Evolutionary conservation across 2,329 filamentous ascomycete genomes (phyloP).

Genomic region (Neofusicoccum parvum): DNA sequence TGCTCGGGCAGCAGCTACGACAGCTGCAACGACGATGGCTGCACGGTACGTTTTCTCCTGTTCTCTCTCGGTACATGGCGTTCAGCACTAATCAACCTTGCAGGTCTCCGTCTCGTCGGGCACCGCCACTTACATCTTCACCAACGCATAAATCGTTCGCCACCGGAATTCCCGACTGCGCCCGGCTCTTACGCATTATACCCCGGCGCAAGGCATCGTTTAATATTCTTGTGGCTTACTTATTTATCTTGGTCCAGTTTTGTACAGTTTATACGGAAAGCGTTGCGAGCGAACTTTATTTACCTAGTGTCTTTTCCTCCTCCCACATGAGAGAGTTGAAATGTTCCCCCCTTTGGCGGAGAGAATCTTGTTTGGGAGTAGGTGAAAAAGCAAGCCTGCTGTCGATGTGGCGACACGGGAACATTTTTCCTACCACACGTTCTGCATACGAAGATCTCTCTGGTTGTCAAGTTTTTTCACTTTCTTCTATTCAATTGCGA

Average conservation of each 20-base stretch:
- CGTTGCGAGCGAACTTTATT: slow-evolving; percentile 4
- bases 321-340: slow-evolving; percentile 14
- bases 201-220: slow-evolving; percentile 8
- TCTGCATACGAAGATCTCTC: background rate
- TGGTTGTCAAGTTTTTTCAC: background rate
- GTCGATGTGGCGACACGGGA: slow-evolving; percentile 3
- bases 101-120: slow-evolving; percentile 20
- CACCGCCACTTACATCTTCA: slow-evolving; percentile 9
- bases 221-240: slow-evolving; percentile 16
- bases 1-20: slow-evolving; percentile 50
- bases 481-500: background rate
- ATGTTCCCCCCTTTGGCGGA: background rate
- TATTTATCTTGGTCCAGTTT: slow-evolving; percentile 10
- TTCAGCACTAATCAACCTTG: background rate
- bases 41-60: slow-evolving; percentile 71
- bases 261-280: slow-evolving; percentile 16
- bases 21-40: slow-evolving; percentile 62
- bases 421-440: background rate
- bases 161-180: background rate
- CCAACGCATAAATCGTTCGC: background rate
- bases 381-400: background rate
- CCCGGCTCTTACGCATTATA: slow-evolving; percentile 4
- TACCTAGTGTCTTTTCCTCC: slow-evolving; percentile 4
- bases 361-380: slow-evolving; percentile 4
- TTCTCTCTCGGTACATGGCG: background rate